A percentile compares a stretch with the other conserved stretches of the same genome.
phyloP scores from a whole-genome alignment of 176 grass and related monocot genomes.

The Ensete ventricosum region DNA sequence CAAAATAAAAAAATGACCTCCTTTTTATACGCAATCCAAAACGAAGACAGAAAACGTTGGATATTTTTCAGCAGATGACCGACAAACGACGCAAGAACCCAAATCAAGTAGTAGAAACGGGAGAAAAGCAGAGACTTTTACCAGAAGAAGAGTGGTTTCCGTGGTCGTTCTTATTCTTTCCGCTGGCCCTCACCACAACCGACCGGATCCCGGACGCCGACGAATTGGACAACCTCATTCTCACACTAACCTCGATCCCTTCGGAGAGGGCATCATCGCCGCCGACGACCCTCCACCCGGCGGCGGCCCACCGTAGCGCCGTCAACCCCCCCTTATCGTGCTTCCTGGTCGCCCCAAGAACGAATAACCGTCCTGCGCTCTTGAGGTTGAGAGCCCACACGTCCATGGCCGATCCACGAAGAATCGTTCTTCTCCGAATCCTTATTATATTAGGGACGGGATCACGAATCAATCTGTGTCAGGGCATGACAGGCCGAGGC shows the following conservation, averaged over 20 bases:
- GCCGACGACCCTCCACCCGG: constrained; percentile 1
- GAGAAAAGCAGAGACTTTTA: background rate
- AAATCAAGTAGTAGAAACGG: background rate
- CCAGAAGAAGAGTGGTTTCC: constrained; percentile 2
- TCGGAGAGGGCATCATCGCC: background rate
- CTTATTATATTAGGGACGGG: no score
- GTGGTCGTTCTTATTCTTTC: constrained; percentile 2
- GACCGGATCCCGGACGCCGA: background rate
- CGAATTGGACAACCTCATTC: background rate
- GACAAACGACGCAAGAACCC: no score
- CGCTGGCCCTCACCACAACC: constrained; percentile 3
- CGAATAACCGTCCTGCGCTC: constrained; percentile 18
- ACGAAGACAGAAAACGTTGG: no score
- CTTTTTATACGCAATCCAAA: no score
- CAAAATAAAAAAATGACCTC: no score
- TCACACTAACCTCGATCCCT: background rate
- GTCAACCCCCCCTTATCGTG: background rate
- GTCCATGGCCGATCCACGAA: constrained; percentile 29
- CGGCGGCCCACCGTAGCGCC: constrained; percentile 10
- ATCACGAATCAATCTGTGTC: no score
- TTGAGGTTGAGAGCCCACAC: constrained; percentile 53
- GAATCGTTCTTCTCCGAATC: no score
- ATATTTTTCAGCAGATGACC: no score
- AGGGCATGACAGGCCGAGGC: no score
- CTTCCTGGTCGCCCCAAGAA: constrained; percentile 14